Evolutionary conservation across 768 basidiomycete genomes (phyloP).

Genomic region (Panus rudis): DNA sequence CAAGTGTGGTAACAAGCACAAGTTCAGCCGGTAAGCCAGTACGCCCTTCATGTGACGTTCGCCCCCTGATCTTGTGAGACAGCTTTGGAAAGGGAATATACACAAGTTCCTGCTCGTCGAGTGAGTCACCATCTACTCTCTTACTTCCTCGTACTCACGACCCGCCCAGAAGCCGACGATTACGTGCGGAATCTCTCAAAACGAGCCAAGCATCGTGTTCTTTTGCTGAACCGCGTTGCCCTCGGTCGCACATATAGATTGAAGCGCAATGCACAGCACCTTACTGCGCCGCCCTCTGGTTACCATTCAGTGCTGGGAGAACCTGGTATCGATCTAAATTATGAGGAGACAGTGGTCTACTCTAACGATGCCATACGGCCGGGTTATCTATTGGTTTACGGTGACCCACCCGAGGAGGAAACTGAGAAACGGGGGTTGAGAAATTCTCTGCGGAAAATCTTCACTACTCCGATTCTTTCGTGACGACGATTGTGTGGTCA

Average conservation of each 20-base stretch:
- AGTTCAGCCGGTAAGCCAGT: slow-evolving; percentile 38
- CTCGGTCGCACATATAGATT: slow-evolving; percentile 51
- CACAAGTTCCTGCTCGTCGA: slow-evolving; percentile 59
- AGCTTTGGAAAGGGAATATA: slow-evolving; percentile 71
- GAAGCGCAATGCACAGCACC: slow-evolving; percentile 38
- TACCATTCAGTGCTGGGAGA: slow-evolving; percentile 60
- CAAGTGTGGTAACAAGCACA: slow-evolving; percentile 53
- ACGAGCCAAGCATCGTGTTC: slow-evolving; percentile 37
- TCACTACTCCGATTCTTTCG: background rate
- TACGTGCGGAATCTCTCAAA: slow-evolving; percentile 41
- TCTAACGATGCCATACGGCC: slow-evolving; percentile 60
- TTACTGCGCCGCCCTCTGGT: slow-evolving; percentile 47
- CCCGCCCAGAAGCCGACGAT: slow-evolving; percentile 60
- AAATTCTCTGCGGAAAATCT: slow-evolving; percentile 1
- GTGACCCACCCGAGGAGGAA: slow-evolving; percentile 19
- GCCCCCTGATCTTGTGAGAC: background rate
- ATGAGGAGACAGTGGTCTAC: slow-evolving; percentile 65
- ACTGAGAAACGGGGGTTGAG: background rate
- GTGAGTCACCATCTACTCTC: slow-evolving; percentile 28
- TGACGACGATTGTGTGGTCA: background rate
- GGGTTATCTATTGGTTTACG: slow-evolving; percentile 60
- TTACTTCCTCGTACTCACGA: background rate
- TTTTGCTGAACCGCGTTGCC: slow-evolving; percentile 56
- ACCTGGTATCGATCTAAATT: slow-evolving; percentile 60
- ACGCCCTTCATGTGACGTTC: background rate